Evolutionary conservation across 2,329 filamentous ascomycete genomes (phyloP), one percentile per base, ranked within the genome.

Genomic region (Aotearoamyces nothofagi): DNA sequence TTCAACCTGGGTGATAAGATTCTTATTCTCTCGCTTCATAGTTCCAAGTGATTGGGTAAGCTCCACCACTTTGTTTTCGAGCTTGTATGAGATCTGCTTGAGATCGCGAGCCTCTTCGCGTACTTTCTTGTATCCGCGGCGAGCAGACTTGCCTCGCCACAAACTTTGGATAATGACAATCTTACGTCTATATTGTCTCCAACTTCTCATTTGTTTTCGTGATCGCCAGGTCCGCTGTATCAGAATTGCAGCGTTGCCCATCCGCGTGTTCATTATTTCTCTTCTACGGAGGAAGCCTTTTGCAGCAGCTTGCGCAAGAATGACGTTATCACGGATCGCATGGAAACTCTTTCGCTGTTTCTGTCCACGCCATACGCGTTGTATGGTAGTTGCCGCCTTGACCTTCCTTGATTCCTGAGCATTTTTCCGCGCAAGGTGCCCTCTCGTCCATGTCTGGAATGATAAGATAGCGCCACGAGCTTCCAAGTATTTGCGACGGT

Each of bases 61-160:
- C 60, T 98, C 90, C 38, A 98, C 83, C 38, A 98, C 90, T 72
- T 98, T 98, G 68, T 98, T 96, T 56, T 98, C 90, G 45, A 98
- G 63, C 63, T 93, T 96, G 66, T 98, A 98, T 3, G 90, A 96
- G 43, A 98, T 98, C 56, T 96, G 87, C 66, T 96, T 96, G 53
- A 98, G 70, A 61, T 98, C 92, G 49, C 90, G 80, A 40, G 90
- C 90, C 57, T 98, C 90, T 56, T 94, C 86, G 42, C 90, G 82
- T 36, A 92, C 60, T 43, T 63, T 73, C 70, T 93, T 96, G 66
- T 98, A 98, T 27, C 71, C 75, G 41, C 66, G 71, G 40, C 90
- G 74, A 31, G 90, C 87, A 38, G 56, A 50, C 54, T 71, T 86
- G 51, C 86, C 87, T 52, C 90, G 77, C 83, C 83, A 96, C 50